Evolutionary conservation across 2,329 filamentous ascomycete species (phyloP).

Genomic region (Aspergillus nomiae): DNA sequence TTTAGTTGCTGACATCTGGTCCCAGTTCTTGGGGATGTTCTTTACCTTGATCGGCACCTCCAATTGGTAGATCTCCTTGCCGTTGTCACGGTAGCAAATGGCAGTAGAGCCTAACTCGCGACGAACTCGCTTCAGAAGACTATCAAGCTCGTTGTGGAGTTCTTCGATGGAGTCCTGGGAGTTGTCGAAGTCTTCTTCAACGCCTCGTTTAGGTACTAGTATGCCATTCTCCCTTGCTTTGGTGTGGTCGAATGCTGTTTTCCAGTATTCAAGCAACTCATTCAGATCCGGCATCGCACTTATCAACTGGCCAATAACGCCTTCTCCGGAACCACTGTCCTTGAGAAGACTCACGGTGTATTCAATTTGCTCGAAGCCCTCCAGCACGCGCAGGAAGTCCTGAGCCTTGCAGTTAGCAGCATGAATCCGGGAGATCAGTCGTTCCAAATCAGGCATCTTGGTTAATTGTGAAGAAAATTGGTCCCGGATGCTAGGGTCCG

Average conservation of each 20-base stretch:
- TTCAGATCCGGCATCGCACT: slow-evolving; percentile 81
- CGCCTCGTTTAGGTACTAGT: slow-evolving; percentile 79
- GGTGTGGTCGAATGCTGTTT: slow-evolving; percentile 82
- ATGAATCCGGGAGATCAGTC: slow-evolving; percentile 91
- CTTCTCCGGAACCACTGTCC: slow-evolving; percentile 73
- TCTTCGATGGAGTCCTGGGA: slow-evolving; percentile 76
- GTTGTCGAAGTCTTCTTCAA: slow-evolving; percentile 89
- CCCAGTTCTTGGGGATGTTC: slow-evolving; percentile 79
- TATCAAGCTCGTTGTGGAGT: slow-evolving; percentile 72
- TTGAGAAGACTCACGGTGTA: slow-evolving; percentile 83
- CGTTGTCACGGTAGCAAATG: slow-evolving; percentile 78
- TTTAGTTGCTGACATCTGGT: slow-evolving; percentile 93
- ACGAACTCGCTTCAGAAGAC: slow-evolving; percentile 70
- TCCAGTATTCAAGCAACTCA: slow-evolving; percentile 78
- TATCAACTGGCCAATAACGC: slow-evolving; percentile 82
- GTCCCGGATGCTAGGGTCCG: slow-evolving; percentile 76
- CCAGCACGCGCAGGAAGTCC: slow-evolving; percentile 89
- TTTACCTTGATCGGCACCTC: slow-evolving; percentile 86
- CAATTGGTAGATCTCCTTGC: slow-evolving; percentile 96
- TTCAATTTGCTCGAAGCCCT: slow-evolving; percentile 97
- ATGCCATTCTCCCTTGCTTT: slow-evolving; percentile 78
- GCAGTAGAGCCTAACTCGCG: slow-evolving; percentile 72
- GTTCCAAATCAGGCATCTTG: slow-evolving; percentile 91
- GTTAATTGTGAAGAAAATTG: slow-evolving; percentile 85
- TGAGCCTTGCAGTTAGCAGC: slow-evolving; percentile 86